These are phyloP conservation scores for Tagetes erecta DNA, from an alignment of 129 eudicot genomes.

Conservation along the genomic window DNA sequence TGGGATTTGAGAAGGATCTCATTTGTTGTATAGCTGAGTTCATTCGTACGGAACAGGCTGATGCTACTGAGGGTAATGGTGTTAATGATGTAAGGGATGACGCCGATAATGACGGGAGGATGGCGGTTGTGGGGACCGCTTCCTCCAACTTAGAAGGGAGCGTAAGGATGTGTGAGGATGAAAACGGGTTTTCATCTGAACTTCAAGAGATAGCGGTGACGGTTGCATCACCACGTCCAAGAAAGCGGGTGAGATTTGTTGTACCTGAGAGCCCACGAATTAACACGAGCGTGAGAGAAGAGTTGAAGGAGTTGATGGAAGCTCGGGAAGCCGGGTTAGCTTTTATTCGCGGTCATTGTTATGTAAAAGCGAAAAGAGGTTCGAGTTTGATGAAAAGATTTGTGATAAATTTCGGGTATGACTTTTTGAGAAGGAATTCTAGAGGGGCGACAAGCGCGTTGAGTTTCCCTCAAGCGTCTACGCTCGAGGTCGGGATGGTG, in stretches of 20 bases:
- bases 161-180: constrained; percentile 43
- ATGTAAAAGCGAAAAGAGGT: constrained; percentile 69
- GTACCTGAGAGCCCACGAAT: constrained; percentile 67
- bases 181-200: constrained; percentile 19
- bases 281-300: constrained; percentile 41
- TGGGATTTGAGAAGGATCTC: constrained; percentile 74
- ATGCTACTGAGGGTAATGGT: neutral
- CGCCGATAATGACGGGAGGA: constrained; percentile 46
- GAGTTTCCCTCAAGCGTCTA: constrained; percentile 74
- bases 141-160: constrained; percentile 41
- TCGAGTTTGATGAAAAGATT: constrained; percentile 64
- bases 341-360: constrained; percentile 67
- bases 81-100: constrained; percentile 23
- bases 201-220: constrained; percentile 37
- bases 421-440: constrained; percentile 75
- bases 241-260: constrained; percentile 65
- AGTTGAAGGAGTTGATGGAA: constrained; percentile 72
- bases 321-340: constrained; percentile 85
- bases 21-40: constrained; percentile 76
- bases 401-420: constrained; percentile 67
- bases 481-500: constrained; percentile 83
- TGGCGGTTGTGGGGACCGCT: constrained; percentile 65
- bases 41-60: constrained; percentile 54
- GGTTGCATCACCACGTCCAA: constrained; percentile 40
- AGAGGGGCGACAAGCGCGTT: constrained; percentile 57